phyloP scores from a whole-genome alignment of 805 yeast species.

The Kregervanrija pseudodelftensis region DNA sequence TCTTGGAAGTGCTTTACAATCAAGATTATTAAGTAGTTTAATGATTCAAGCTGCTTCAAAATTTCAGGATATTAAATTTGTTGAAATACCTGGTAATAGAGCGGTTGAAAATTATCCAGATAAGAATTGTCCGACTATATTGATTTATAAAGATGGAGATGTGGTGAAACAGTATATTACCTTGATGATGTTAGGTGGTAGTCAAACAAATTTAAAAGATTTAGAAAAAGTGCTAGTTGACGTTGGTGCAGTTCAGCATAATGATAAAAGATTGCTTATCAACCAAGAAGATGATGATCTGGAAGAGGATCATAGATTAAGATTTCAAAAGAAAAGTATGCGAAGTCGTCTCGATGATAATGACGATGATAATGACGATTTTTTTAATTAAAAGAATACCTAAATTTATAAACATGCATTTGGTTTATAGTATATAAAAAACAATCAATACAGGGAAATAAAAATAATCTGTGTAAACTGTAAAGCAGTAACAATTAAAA shows the following conservation, averaged over 20 bases:
- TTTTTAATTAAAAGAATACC: conserved; percentile 34
- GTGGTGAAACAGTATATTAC: conserved; percentile 80
- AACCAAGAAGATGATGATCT: conserved; percentile 52
- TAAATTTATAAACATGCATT: too few relatives aligned
- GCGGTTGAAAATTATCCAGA: conserved; percentile 93
- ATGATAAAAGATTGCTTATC: conserved; percentile 59
- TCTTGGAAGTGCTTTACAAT: conserved; percentile 59
- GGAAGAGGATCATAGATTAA: conserved; percentile 43
- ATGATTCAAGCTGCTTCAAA: conserved; percentile 52
- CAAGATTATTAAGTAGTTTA: conserved; percentile 60
- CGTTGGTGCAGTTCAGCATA: conserved; percentile 54
- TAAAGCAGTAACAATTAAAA: too few relatives aligned
- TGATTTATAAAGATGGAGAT: conserved; percentile 71
- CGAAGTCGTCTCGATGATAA: conserved; percentile 32
- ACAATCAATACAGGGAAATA: background rate
- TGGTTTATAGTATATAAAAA: background rate
- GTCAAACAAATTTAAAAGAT: conserved; percentile 60
- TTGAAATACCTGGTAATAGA: conserved; percentile 84
- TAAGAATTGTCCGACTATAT: conserved; percentile 80
- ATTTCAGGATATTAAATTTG: conserved; percentile 79
- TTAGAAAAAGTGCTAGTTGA: conserved; percentile 66
- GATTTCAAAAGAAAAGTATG: conserved; percentile 53
- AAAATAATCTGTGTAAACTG: too few relatives aligned
- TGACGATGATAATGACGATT: conserved; percentile 36
- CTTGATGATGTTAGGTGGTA: conserved; percentile 77